Conservation (phyloP, 768 basidiomycete genomes). For the Phylloporus sp. region DNA sequence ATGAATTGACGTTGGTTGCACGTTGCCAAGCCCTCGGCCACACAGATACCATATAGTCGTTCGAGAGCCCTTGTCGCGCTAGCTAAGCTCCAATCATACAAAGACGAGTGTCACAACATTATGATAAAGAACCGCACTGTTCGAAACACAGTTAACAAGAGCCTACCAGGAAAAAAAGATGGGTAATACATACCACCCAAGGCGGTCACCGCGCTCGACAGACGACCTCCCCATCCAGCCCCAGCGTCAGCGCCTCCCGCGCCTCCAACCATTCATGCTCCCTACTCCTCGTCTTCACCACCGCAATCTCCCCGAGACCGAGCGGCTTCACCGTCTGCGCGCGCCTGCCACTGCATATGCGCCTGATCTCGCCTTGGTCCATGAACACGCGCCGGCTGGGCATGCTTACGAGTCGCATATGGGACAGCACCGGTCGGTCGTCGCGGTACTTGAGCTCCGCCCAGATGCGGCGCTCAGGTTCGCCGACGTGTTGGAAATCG, state of each 20-base stretch:
- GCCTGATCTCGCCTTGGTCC: slow-evolving; percentile 64
- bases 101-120: too few species aligned
- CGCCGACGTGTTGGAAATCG: slow-evolving; percentile 54
- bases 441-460: slow-evolving; percentile 91
- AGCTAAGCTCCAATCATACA: too few species aligned
- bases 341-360: slow-evolving; percentile 78
- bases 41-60: too few species aligned
- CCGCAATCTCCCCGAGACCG: slow-evolving; percentile 88
- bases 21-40: too few species aligned
- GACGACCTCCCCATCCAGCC: slow-evolving; percentile 79
- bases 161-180: neutral
- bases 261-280: slow-evolving; percentile 89
- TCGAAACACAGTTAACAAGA: too few species aligned
- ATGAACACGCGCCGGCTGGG: slow-evolving; percentile 82
- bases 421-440: slow-evolving; percentile 75
- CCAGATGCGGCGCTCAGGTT: slow-evolving; percentile 82
- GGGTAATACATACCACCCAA: neutral
- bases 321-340: slow-evolving; percentile 80
- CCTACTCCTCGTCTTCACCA: slow-evolving; percentile 68
- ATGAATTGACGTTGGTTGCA: too few species aligned
- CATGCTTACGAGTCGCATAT: slow-evolving; percentile 79
- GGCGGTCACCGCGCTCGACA: slow-evolving; percentile 63
- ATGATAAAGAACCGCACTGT: too few species aligned
- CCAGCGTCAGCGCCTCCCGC: slow-evolving; percentile 80
- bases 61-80: too few species aligned